phyloP scores from a whole-genome alignment of 176 grass and related monocot genomes.

The Juncus effusus region DNA sequence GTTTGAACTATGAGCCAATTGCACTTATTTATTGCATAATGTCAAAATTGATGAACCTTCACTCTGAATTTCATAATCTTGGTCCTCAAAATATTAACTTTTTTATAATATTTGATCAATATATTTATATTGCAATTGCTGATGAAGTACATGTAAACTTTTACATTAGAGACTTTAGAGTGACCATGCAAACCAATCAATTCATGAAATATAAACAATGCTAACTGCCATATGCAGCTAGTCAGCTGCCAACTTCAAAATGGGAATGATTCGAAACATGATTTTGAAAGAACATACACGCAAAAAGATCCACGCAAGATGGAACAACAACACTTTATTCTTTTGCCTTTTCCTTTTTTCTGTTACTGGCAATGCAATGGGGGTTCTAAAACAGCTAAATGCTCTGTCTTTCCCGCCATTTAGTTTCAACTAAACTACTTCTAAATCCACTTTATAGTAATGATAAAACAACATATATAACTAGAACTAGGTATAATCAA shows the following conservation, averaged over 20 bases:
- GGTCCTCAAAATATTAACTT: neutral
- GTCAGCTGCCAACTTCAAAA: neutral
- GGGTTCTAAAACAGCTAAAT: neutral
- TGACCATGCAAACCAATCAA: neutral
- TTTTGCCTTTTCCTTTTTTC: conserved; percentile 8
- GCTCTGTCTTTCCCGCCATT: neutral
- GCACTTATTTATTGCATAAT: neutral
- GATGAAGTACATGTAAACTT: no score
- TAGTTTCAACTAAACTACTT: neutral
- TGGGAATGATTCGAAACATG: neutral
- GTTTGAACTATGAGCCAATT: no score
- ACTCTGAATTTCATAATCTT: neutral
- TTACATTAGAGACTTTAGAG: neutral
- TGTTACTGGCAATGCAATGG: conserved; percentile 13
- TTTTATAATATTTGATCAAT: neutral
- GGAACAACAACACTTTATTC: conserved; percentile 19
- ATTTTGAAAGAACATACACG: neutral
- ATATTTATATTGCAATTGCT: neutral
- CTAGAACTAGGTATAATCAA: neutral
- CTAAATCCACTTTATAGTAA: neutral
- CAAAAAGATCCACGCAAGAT: conserved; percentile 10
- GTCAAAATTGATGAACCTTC: neutral
- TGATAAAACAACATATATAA: neutral
- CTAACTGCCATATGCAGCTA: neutral
- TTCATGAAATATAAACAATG: neutral